Base-by-base conservation (phyloP, 257 asterid species). In the Pogostemon cablin region DNA sequence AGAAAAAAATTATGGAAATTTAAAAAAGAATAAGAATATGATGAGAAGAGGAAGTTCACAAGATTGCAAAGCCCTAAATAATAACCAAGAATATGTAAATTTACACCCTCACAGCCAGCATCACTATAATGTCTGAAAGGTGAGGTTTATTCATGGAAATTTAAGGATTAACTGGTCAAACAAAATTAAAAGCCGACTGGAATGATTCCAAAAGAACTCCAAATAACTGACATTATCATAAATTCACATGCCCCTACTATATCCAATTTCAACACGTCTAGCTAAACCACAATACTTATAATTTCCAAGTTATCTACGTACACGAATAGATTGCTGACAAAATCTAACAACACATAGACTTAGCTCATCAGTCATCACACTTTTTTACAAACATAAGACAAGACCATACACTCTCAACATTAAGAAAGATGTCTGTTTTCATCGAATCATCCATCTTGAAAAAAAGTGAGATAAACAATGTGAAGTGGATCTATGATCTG, bases 191-290 rank as follows among this genome's bases (percentile, higher is more conserved):
- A 48, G 34, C 12, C 43, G 17, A 7, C 42, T 8, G 57, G 44
- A 55, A 50, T 9, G 32, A 52, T 62, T 56, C 42, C 64, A 46
- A 17, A 70, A 35, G 55, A 64, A 60, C 54, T 7, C 68, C 63
- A 63, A 56, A 61, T 41, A 4, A 17, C 40, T 55, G 35, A 35
- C 43, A 32, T 48, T 65, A 44, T 37, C 49, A 7, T 17, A 25
- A 61, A 60, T 34, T 60, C 60, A 46, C 17, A 11, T 59, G 46
- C 32, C 10, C 65, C 65, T 59, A 32, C 34, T 59, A 59, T 66
- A 48, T 49, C 49, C 17, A n/a, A 49, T 54, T 0, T 41, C 65
- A 55, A 17, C 42, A 55, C 9, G 40, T 38, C 62, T 11, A 4
- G 8, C 68, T 3, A 34, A 3, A 25, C 32, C 72, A 39, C 49